Conservation (phyloP, 805 yeast species). For the Yamadazyma sp. region DNA sequence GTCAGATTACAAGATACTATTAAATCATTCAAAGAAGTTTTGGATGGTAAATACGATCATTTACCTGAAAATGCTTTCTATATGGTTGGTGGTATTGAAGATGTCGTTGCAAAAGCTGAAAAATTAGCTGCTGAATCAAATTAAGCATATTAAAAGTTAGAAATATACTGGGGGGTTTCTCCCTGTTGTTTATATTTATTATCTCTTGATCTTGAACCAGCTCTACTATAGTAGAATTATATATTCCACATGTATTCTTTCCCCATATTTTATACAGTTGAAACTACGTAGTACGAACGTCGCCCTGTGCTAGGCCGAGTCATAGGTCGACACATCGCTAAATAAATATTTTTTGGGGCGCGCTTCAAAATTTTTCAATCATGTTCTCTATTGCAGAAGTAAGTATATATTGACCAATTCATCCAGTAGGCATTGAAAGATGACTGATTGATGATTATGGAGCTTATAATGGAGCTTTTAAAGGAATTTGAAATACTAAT, state of each 20-base stretch:
- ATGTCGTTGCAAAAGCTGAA: constrained; percentile 98
- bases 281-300: too few relatives aligned
- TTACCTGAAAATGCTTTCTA: constrained; percentile 99
- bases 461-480: too few relatives aligned
- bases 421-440: background rate
- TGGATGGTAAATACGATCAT: constrained; percentile 98
- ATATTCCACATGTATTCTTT: too few relatives aligned
- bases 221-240: too few relatives aligned
- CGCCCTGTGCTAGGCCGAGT: too few relatives aligned
- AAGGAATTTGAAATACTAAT: constrained; percentile 18
- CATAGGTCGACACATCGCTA: too few relatives aligned
- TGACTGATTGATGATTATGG: too few relatives aligned
- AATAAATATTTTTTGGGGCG: too few relatives aligned
- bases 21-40: constrained; percentile 91
- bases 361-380: too few relatives aligned
- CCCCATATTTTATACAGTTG: too few relatives aligned
- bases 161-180: background rate
- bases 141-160: too few relatives aligned
- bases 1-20: constrained; percentile 96
- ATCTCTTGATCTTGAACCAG: too few relatives aligned
- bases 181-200: background rate
- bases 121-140: constrained; percentile 89
- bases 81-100: constrained; percentile 99
- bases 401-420: background rate
- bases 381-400: constrained; percentile 2